Evolutionary conservation across 176 grass and related monocot genomes (phyloP).

Genomic region (Musa beccarii): DNA sequence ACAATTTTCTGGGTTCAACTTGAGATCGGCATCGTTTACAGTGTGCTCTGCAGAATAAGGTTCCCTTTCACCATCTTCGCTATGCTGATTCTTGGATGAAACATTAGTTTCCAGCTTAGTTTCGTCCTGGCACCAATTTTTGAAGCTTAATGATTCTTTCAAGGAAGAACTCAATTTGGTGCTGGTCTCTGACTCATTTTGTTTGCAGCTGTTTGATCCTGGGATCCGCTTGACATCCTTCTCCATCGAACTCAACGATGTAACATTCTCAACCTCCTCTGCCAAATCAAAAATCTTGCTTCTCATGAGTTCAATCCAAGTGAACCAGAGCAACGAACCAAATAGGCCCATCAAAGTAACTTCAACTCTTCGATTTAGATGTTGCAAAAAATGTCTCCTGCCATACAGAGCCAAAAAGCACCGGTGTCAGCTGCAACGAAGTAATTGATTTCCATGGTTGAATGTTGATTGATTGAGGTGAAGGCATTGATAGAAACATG

Average conservation of each 20-base stretch:
- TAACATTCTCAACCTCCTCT: not conserved
- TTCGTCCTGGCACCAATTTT: not conserved
- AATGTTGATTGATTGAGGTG: too few species aligned
- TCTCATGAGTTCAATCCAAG: slow-evolving; percentile 32
- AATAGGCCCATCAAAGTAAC: slow-evolving; percentile 50
- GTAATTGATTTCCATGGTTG: too few species aligned
- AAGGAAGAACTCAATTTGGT: not conserved
- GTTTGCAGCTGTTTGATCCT: not conserved
- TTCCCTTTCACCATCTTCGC: not conserved
- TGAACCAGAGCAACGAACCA: not conserved
- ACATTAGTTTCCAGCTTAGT: not conserved
- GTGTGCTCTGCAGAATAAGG: not conserved
- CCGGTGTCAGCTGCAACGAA: too few species aligned
- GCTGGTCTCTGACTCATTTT: not conserved
- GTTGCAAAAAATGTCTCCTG: not conserved
- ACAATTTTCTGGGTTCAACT: not conserved
- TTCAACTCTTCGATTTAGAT: not conserved
- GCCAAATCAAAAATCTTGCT: slow-evolving; percentile 1
- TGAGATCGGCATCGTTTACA: not conserved
- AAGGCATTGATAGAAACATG: too few species aligned
- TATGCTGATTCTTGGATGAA: not conserved
- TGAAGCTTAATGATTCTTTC: not conserved
- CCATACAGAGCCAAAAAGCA: not conserved
- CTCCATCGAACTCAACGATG: not conserved
- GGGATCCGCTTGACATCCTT: not conserved